Conservation (phyloP, 768 basidiomycete species). For the Macrolepiota albuminosa region DNA sequence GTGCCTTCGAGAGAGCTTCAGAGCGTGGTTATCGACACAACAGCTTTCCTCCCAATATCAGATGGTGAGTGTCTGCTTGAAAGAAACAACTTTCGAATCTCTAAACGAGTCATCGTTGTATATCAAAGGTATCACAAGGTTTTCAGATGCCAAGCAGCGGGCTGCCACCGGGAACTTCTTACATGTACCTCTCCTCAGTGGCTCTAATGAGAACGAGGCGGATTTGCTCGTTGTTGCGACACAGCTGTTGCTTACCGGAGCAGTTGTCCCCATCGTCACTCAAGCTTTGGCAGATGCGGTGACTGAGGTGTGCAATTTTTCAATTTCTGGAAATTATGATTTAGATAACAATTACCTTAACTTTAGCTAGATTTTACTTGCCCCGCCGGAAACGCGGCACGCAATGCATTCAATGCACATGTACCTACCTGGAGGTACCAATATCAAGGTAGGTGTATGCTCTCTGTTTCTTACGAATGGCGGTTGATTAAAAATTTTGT, state of each 20-base stretch:
- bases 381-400: conserved; percentile 3
- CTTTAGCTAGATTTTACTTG: conserved; percentile 14
- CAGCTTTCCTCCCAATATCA: no score
- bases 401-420: conserved; percentile 1
- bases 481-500: no score
- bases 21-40: no score
- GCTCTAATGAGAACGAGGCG: no score
- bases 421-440: conserved; percentile 14
- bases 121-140: conserved; percentile 25
- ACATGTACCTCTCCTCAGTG: no score
- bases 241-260: no score
- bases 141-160: conserved; percentile 21
- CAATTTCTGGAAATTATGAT: no score
- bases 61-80: no score
- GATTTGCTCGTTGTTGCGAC: neutral
- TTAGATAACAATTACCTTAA: neutral
- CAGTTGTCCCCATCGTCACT: neutral
- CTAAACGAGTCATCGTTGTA: neutral
- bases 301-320: neutral
- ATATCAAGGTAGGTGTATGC: no score
- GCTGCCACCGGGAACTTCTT: no score
- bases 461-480: no score
- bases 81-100: conserved; percentile 14
- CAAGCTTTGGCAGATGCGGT: neutral
- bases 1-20: no score